Conservation (phyloP, 2,329 filamentous ascomycete genomes). For the Claviceps humidiphila region DNA sequence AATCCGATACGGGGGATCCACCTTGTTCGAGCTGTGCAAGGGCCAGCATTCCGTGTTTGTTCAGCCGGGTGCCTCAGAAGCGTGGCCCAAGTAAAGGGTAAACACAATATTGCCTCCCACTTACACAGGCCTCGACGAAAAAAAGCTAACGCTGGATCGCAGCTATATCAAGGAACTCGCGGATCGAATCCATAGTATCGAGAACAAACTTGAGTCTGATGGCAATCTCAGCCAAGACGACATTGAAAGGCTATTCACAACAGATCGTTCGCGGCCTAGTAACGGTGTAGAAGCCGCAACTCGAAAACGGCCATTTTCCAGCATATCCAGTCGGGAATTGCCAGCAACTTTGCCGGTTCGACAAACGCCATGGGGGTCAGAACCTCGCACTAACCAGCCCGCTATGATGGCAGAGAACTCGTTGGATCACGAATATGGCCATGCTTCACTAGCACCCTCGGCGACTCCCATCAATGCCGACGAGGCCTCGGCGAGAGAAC, state of each 20-base stretch:
- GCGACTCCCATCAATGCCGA: constrained; percentile 26
- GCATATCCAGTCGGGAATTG: constrained; percentile 29
- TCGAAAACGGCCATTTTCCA: constrained; percentile 36
- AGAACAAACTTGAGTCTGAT: constrained; percentile 56
- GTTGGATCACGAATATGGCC: constrained; percentile 21
- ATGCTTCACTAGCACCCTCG: constrained; percentile 32
- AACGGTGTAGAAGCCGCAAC: constrained; percentile 15
- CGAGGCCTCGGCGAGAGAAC: constrained; percentile 22
- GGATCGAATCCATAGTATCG: constrained; percentile 69
- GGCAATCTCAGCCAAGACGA: constrained; percentile 28
- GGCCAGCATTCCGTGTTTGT: constrained; percentile 64
- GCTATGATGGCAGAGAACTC: constrained; percentile 23
- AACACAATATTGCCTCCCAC: neutral
- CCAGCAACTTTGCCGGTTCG: constrained; percentile 27
- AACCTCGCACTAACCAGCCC: constrained; percentile 31
- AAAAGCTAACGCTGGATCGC: constrained; percentile 5
- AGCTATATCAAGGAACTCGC: constrained; percentile 88
- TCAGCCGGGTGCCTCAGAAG: constrained; percentile 80
- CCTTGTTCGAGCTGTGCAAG: constrained; percentile 74
- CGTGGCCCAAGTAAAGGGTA: constrained; percentile 79
- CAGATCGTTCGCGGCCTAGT: constrained; percentile 20
- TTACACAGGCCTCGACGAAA: neutral
- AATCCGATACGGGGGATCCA: constrained; percentile 56
- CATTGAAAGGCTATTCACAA: constrained; percentile 29
- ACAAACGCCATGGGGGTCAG: constrained; percentile 33